Conservation (phyloP, 169 alveolate genomes). For the Cryptosporidium ryanae region DNA sequence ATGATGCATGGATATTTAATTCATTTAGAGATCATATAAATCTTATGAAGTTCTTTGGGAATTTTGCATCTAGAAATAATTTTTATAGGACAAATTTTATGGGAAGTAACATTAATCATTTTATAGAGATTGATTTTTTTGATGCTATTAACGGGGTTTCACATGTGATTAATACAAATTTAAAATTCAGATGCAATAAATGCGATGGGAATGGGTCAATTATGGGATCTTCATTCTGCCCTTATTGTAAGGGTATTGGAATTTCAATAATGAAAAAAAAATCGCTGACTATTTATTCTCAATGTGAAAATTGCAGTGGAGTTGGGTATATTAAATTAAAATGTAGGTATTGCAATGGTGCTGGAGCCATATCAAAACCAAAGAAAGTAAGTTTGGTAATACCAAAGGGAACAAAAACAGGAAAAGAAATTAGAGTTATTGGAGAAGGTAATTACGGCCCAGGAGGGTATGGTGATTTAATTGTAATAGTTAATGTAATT, state of each 20-base stretch:
- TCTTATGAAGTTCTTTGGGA: not conserved
- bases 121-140: constrained; percentile 84
- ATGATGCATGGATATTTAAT: constrained; percentile 86
- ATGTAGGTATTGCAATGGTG: constrained; percentile 87
- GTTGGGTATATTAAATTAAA: constrained; percentile 80
- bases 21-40: constrained; percentile 87
- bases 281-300: not conserved
- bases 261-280: not conserved
- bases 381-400: constrained; percentile 81
- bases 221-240: constrained; percentile 81
- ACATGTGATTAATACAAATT: constrained; percentile 65
- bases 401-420: constrained; percentile 88
- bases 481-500: constrained; percentile 85
- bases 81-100: constrained; percentile 79
- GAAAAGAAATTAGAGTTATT: constrained; percentile 87
- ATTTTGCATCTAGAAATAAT: not conserved
- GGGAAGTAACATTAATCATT: constrained; percentile 80
- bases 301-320: constrained; percentile 75
- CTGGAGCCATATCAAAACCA: constrained; percentile 84
- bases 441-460: constrained; percentile 85
- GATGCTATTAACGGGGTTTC: constrained; percentile 89
- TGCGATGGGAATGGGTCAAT: constrained; percentile 88
- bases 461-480: constrained; percentile 86
- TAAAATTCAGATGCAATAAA: constrained; percentile 81
- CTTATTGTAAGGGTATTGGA: constrained; percentile 87